Evolutionary conservation across 805 yeast genomes (phyloP), one percentile per base, ranked within the genome.

Genomic region (Sugiyamaella americana): DNA sequence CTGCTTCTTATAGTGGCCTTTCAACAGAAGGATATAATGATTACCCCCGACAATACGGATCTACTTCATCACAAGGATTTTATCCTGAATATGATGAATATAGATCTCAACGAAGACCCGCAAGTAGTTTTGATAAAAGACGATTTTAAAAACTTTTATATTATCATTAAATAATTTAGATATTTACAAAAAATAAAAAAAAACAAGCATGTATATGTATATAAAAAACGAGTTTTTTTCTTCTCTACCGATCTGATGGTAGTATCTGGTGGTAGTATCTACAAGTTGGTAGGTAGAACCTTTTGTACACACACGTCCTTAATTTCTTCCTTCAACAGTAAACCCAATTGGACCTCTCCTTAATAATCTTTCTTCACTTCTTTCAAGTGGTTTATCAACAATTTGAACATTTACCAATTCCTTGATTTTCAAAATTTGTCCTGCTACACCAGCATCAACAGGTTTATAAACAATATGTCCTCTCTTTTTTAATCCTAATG

Each of bases 341-440:
- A 54, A 63, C 6, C 68, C 67, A 20, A 53, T 46, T 17, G 63
- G 64, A 20, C 57, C 56, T 5, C 63, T 50, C 23, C 63, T 48
- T 32, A 62, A 46, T n/a, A 47, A 50, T 22, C 61, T 51, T 51
- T 64, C 67, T 58, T 84, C 74, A 16, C 66, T 63, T 45, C 72
- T 74, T 1, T 79, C 65, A 55, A 79, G 65, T 17, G 68, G 68
- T 23, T 70, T 66, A 38, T 79, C 81, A 8, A 83, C 79, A 32
- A 87, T 68, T 56, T 87, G 91, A 23, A 91, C 93, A 41, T 76
- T 77, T 5, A 91, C 89, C 47, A 91, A 71, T 64, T 91, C 97
- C 65, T 91, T 91, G 40, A 91, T 86, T 49, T 75, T 71, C 26
- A 87, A 78, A 47, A 91, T 74, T 71, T 82, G 80, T 64, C 95